Conservation (phyloP, 139 green algal species). For the Chlamydomonas sp. region DNA sequence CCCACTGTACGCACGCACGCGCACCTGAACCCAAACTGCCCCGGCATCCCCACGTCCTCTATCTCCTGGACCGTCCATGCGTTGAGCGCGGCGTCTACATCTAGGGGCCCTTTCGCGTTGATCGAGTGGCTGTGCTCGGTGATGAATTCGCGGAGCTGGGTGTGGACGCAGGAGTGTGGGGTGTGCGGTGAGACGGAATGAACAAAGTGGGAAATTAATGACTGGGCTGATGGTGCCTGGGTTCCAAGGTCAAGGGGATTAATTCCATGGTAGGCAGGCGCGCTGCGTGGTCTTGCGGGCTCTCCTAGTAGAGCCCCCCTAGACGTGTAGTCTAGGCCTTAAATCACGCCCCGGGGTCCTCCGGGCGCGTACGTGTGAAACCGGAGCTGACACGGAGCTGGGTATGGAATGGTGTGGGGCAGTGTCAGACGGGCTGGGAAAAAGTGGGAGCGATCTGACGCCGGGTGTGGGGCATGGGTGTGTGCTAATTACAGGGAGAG, state of each 20-base stretch:
- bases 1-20: no score
- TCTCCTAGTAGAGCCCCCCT: no score
- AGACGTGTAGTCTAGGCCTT: no score
- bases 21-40: conserved; percentile 8
- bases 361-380: no score
- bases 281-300: not conserved
- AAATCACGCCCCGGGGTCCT: no score
- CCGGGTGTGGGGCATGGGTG: no score
- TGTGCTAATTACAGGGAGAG: no score
- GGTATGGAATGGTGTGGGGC: no score
- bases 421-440: no score
- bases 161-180: not conserved
- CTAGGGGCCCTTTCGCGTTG: not conserved
- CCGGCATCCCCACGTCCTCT: conserved; percentile 3
- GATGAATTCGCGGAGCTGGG: conserved; percentile 12
- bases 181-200: not conserved
- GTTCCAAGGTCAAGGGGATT: not conserved
- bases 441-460: no score
- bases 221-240: not conserved
- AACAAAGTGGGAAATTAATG: not conserved
- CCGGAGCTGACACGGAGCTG: no score
- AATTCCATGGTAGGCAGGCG: not conserved
- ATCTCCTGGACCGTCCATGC: conserved; percentile 8
- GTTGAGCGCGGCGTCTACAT: not conserved
- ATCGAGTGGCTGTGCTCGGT: not conserved